A percentile compares a stretch with the other conserved stretches of the same genome.
Conservation (phyloP, 163 green algal species). For the Chlamydomonas reinhardtii region DNA sequence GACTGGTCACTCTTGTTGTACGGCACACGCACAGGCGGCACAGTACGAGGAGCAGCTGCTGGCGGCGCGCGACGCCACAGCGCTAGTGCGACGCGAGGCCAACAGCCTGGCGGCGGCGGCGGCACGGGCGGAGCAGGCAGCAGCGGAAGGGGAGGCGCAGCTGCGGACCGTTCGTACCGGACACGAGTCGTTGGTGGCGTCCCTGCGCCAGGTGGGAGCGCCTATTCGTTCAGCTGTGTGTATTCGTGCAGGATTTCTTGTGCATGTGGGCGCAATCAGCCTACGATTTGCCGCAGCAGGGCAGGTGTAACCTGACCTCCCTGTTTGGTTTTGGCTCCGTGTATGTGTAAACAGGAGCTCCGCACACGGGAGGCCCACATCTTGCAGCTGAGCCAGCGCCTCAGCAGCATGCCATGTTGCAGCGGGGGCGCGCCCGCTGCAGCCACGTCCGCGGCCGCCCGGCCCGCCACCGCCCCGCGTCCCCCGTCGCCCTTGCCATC, state of each 20-base stretch:
- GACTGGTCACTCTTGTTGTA: background rate
- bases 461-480: too few relatives aligned
- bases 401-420: too few relatives aligned
- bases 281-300: too few relatives aligned
- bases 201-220: constrained; percentile 38
- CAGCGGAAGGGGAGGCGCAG: constrained; percentile 22
- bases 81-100: constrained; percentile 29
- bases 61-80: constrained; percentile 19
- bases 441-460: too few relatives aligned
- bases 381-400: background rate
- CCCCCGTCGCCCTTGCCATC: too few relatives aligned
- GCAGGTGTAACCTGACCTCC: too few relatives aligned
- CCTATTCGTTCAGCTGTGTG: too few relatives aligned
- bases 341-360: constrained; percentile 17
- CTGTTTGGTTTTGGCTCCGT: too few relatives aligned
- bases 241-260: too few relatives aligned
- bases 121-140: constrained; percentile 5
- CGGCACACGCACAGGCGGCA: background rate
- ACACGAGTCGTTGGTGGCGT: constrained; percentile 20
- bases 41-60: constrained; percentile 44
- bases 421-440: too few relatives aligned
- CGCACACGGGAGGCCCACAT: constrained; percentile 16
- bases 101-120: background rate
- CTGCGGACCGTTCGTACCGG: background rate
- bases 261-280: too few relatives aligned